Conservation (phyloP, 164 flowering plant species). For the Nelumbo lutea region DNA sequence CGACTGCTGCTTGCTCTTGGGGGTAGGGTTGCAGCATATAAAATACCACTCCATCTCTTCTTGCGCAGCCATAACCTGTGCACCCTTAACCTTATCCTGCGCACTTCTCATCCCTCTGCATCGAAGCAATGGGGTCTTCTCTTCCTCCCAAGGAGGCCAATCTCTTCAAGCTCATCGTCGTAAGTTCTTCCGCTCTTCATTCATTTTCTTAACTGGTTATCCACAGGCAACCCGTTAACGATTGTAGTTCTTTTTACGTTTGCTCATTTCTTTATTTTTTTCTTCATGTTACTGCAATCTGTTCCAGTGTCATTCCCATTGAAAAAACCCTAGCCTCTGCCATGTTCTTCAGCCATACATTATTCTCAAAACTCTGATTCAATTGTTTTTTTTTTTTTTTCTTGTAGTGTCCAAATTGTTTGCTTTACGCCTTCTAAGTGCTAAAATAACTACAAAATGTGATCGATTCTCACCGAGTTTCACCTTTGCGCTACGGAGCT, state of each 20-base stretch:
- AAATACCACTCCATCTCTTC: background rate
- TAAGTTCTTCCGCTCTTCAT: slow-evolving; percentile 36
- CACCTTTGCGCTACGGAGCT: too few species aligned
- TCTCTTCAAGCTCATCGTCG: slow-evolving; percentile 98
- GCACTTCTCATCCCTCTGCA: slow-evolving; percentile 14
- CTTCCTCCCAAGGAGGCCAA: slow-evolving; percentile 97
- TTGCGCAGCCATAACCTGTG: slow-evolving; percentile 13
- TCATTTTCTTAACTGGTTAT: background rate
- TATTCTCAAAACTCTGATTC: too few species aligned
- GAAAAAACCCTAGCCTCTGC: background rate
- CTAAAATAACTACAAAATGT: too few species aligned
- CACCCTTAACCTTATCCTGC: slow-evolving; percentile 3
- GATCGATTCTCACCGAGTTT: too few species aligned
- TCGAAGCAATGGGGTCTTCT: slow-evolving; percentile 71
- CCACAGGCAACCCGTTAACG: background rate
- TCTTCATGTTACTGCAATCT: background rate
- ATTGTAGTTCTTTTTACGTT: background rate
- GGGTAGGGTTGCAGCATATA: too few species aligned
- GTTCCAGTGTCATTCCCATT: background rate
- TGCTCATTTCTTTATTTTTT: too few species aligned
- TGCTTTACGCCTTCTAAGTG: too few species aligned
- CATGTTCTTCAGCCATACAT: background rate
- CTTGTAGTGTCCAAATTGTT: too few species aligned
- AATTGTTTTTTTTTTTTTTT: too few species aligned
- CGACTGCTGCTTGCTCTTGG: too few species aligned